Conservation (phyloP, 768 basidiomycete species). For the Lentinula lateritia region DNA sequence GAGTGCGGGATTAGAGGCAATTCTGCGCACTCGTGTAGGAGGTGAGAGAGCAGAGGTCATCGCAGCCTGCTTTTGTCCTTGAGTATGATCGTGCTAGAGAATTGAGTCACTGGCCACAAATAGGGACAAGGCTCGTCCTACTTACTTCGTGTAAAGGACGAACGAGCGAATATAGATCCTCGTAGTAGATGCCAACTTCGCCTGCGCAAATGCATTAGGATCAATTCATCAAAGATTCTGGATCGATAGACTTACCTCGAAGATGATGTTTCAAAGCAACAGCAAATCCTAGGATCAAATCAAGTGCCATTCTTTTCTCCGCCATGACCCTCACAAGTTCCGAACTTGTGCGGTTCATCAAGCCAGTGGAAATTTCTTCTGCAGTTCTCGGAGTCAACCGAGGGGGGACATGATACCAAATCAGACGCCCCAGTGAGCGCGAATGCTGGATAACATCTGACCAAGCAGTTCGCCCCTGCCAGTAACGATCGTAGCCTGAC, state of each 20-base stretch:
- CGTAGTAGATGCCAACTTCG: conserved; percentile 33
- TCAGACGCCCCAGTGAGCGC: conserved; percentile 27
- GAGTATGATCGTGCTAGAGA: conserved; percentile 8
- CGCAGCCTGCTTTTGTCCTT: conserved; percentile 5
- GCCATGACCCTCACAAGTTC: conserved; percentile 24
- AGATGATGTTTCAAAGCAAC: conserved; percentile 36
- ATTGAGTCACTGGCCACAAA: neutral
- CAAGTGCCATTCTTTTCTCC: conserved; percentile 34
- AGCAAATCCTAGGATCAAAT: conserved; percentile 21
- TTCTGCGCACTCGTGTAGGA: conserved; percentile 5
- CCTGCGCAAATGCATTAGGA: conserved; percentile 14
- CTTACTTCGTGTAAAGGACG: conserved; percentile 26
- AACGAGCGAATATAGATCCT: conserved; percentile 33
- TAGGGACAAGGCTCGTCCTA: neutral
- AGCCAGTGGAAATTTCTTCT: conserved; percentile 11
- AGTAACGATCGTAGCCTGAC: conserved; percentile 30
- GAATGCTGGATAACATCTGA: conserved; percentile 30
- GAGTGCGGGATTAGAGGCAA: conserved; percentile 9
- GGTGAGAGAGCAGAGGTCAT: neutral
- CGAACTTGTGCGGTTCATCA: conserved; percentile 15
- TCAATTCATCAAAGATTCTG: neutral
- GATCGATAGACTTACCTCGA: conserved; percentile 20
- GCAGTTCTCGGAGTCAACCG: conserved; percentile 16
- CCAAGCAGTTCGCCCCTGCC: conserved; percentile 29
- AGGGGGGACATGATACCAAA: conserved; percentile 37